phyloP scores from a whole-genome alignment of 768 basidiomycete genomes.

The Cystobasidium ongulense region DNA sequence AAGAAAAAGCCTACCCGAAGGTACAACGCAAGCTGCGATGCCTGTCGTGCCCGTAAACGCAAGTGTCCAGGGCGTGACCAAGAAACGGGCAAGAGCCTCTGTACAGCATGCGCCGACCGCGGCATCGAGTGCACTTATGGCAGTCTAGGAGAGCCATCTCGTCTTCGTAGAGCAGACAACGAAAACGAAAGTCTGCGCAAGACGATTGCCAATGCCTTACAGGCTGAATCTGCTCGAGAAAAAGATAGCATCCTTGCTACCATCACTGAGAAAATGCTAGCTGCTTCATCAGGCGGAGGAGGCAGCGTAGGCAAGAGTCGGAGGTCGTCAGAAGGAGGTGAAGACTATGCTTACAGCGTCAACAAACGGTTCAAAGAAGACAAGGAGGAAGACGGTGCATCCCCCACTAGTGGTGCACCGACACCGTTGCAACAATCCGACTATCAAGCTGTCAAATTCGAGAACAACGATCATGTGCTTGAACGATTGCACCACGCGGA shows the following conservation, averaged over 20 bases:
- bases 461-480: background rate
- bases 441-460: background rate
- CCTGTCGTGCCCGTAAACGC: constrained; percentile 7
- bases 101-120: constrained; percentile 1
- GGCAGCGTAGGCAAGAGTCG: background rate
- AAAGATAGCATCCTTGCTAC: constrained; percentile 12
- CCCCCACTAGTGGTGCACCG: background rate
- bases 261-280: background rate
- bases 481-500: background rate
- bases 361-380: background rate
- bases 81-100: background rate
- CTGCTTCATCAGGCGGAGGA: background rate
- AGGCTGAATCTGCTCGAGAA: background rate
- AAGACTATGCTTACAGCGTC: background rate
- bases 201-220: background rate
- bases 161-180: background rate
- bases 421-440: background rate
- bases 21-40: constrained; percentile 22
- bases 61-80: constrained; percentile 6
- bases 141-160: background rate
- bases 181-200: constrained; percentile 5
- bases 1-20: background rate
- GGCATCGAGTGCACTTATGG: constrained; percentile 19
- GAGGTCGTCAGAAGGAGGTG: background rate
- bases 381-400: background rate